phyloP scores from a whole-genome alignment of 306 rosid species.

The Vigna radiata region DNA sequence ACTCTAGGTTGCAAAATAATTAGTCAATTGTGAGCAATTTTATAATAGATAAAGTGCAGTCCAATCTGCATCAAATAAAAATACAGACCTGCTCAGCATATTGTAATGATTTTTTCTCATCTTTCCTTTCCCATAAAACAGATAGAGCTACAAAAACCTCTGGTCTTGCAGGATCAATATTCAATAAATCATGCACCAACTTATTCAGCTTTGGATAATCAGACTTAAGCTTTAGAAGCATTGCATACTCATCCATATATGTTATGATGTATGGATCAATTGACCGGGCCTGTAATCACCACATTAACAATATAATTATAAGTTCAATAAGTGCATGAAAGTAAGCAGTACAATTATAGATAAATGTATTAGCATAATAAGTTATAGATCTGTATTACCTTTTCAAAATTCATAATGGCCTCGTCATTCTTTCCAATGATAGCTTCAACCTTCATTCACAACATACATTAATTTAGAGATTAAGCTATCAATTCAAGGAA shows the following conservation, averaged over 20 bases:
- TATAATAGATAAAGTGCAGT: conserved; percentile 39
- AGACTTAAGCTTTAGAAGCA: conserved; percentile 92
- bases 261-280: conserved; percentile 89
- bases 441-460: conserved; percentile 86
- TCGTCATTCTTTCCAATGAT: conserved; percentile 95
- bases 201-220: conserved; percentile 88
- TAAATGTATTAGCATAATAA: conserved; percentile 32
- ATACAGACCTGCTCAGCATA: conserved; percentile 89
- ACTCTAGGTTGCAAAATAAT: conserved; percentile 67
- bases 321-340: conserved; percentile 20
- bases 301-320: conserved; percentile 39
- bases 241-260: conserved; percentile 99
- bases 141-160: conserved; percentile 96
- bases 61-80: conserved; percentile 33
- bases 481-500: conserved; percentile 41
- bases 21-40: conserved; percentile 44
- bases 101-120: conserved; percentile 88
- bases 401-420: conserved; percentile 92
- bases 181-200: conserved; percentile 86
- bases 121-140: conserved; percentile 95
- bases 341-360: conserved; percentile 13
- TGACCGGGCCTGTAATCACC: conserved; percentile 78
- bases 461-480: conserved; percentile 31
- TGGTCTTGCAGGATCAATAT: conserved; percentile 90
- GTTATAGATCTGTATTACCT: conserved; percentile 57